phyloP scores from a whole-genome alignment of 495 filamentous ascomycete species.

The Delitschia confertaspora region DNA sequence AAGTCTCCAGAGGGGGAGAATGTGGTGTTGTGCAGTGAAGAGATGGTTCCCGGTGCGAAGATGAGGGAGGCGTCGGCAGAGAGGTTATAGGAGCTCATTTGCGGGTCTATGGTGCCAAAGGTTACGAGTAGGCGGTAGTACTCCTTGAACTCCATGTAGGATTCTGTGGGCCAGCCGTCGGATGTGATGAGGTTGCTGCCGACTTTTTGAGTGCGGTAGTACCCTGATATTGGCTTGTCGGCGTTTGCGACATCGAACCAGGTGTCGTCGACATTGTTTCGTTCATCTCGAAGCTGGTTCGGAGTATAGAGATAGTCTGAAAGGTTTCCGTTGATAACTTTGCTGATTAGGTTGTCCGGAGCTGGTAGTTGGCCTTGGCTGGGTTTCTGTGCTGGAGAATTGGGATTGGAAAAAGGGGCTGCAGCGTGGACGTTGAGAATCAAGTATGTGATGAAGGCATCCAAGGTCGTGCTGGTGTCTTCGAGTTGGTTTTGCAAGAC shows the following conservation, averaged over 20 bases:
- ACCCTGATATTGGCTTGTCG: slow-evolving; percentile 44
- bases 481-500: slow-evolving; percentile 44
- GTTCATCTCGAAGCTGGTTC: slow-evolving; percentile 38
- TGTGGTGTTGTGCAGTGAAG: slow-evolving; percentile 22
- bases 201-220: slow-evolving; percentile 40
- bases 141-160: slow-evolving; percentile 46
- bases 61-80: slow-evolving; percentile 35
- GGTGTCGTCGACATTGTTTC: slow-evolving; percentile 48
- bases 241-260: slow-evolving; percentile 45
- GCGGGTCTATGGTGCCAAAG: slow-evolving; percentile 49
- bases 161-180: slow-evolving; percentile 55
- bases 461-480: slow-evolving; percentile 40
- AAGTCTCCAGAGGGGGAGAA: slow-evolving; percentile 36
- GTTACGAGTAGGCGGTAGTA: slow-evolving; percentile 44
- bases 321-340: slow-evolving; percentile 36
- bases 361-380: slow-evolving; percentile 29
- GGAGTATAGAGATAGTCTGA: slow-evolving; percentile 48
- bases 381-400: slow-evolving; percentile 40
- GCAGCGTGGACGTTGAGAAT: slow-evolving; percentile 55
- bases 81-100: slow-evolving; percentile 47
- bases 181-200: slow-evolving; percentile 42
- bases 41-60: slow-evolving; percentile 39
- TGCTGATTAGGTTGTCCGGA: slow-evolving; percentile 14
- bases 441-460: slow-evolving; percentile 41
- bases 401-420: slow-evolving; percentile 31